Conservation (phyloP, 2,329 filamentous ascomycete species). For the Aureobasidium sp. region DNA sequence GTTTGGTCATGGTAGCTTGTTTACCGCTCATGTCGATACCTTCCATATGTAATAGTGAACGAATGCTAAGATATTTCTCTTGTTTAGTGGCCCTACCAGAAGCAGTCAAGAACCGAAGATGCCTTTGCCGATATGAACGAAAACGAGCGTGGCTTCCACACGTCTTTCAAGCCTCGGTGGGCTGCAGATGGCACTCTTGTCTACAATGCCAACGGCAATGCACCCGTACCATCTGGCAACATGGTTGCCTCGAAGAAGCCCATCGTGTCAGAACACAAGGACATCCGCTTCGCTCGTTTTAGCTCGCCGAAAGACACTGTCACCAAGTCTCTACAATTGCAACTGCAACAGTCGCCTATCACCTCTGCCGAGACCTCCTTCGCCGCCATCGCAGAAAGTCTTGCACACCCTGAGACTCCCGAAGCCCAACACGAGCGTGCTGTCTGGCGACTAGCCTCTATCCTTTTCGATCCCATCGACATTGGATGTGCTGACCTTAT, state of each 20-base stretch:
- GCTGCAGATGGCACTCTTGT: constrained; percentile 65
- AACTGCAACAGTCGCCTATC: constrained; percentile 30
- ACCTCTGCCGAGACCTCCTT: constrained; percentile 26
- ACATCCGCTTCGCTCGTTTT: constrained; percentile 58
- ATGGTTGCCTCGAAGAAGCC: constrained; percentile 48
- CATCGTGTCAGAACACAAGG: constrained; percentile 55
- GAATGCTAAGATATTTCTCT: constrained; percentile 29
- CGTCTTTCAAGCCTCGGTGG: constrained; percentile 72
- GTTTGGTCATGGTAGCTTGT: not conserved
- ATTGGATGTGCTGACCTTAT: constrained; percentile 20
- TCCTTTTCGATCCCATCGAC: constrained; percentile 69
- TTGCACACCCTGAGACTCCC: constrained; percentile 9
- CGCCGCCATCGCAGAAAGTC: constrained; percentile 38
- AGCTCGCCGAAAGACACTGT: constrained; percentile 34
- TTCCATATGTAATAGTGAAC: constrained; percentile 23
- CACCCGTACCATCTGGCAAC: constrained; percentile 35
- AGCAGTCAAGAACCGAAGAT: constrained; percentile 61
- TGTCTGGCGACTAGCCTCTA: constrained; percentile 78
- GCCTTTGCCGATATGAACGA: constrained; percentile 56
- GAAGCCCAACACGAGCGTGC: constrained; percentile 52
- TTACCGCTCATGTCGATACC: not conserved
- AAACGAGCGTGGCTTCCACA: constrained; percentile 60
- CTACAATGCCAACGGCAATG: constrained; percentile 44
- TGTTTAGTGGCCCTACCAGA: constrained; percentile 79
- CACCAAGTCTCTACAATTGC: constrained; percentile 42